Base-by-base conservation (phyloP, 345 rosid species). In the Arabidopsis suecica region DNA sequence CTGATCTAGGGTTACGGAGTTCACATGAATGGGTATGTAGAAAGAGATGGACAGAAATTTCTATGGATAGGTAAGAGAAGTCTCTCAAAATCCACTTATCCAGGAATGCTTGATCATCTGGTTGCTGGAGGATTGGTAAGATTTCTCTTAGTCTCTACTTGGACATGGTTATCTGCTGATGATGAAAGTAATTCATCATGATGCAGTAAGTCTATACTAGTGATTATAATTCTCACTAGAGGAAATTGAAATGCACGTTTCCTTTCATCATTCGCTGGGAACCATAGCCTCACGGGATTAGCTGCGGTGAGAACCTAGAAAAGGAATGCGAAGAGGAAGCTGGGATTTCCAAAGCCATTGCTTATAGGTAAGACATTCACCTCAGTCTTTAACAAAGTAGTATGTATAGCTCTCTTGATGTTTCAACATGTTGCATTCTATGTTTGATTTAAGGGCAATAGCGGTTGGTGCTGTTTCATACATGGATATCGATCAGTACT, bases 311-410 rank as follows among this genome's bases (percentile, higher is more conserved):
- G 74, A 91, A 94, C 80, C 28, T 94, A 66, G 83, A 86, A 3
- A 94, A 91, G 85, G 97, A 94, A 87, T 94, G 98, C 33, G 90
- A 91, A 75, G 98, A 91, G 80, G 98, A 94, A 82, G 98, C 98
- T 20, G 94, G 96, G 59, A 91, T 91, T 61, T 88, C 91, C 32
- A 74, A 68, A 81, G 67, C 81, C 65, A 82, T 89, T 67, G 86
- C 96, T 34, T 38, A 63, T 41, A 61, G 86, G 97, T 91, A 81
- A 73, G 67, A 54, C 69, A 76, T 51, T 59, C 54, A 50, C 37
- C 47, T 51, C 41, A 0, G 12, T 61, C 44, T 44, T 54, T 40
- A n/a, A 41, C 63, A 38, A 50, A 9, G 32, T 5, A 16, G 47
- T 71, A 45, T 33, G 42, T 65, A 14, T 56, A 33, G 37, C 44